These are phyloP conservation scores for Scedosporium minutisporum DNA, from an alignment of 2,329 filamentous ascomycete species.

Conservation along the genomic window DNA sequence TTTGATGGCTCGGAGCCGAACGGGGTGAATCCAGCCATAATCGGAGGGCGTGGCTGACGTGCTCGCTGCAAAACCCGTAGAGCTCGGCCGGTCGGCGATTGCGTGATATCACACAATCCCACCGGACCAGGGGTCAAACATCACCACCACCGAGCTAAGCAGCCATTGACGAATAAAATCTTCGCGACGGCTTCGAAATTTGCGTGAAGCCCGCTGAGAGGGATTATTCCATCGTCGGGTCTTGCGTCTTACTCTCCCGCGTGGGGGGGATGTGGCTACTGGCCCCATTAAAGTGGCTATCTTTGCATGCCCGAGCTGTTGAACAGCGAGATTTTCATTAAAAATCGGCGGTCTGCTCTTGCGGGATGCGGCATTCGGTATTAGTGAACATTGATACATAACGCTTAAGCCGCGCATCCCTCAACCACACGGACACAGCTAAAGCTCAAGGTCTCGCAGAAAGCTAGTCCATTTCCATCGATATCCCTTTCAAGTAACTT, in stretches of 20 bases:
- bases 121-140: background rate
- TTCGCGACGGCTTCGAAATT: background rate
- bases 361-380: background rate
- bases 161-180: background rate
- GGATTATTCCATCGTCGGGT: background rate
- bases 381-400: background rate
- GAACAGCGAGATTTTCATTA: background rate
- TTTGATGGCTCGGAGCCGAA: background rate
- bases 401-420: background rate
- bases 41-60: background rate
- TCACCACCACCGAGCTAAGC: background rate
- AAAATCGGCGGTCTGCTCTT: background rate
- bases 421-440: background rate
- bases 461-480: too few relatives aligned
- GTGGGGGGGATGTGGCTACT: too few relatives aligned
- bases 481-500: background rate
- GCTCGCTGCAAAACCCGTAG: background rate
- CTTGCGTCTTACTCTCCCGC: too few relatives aligned
- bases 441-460: too few relatives aligned
- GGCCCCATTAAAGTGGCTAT: too few relatives aligned
- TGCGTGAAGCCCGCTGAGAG: background rate
- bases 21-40: background rate
- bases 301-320: too few relatives aligned
- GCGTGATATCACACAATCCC: constrained; percentile 5
- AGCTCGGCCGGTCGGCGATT: background rate